phyloP scores from a whole-genome alignment of 2,329 filamentous ascomycete genomes.

The Clonostachys chloroleuca region DNA sequence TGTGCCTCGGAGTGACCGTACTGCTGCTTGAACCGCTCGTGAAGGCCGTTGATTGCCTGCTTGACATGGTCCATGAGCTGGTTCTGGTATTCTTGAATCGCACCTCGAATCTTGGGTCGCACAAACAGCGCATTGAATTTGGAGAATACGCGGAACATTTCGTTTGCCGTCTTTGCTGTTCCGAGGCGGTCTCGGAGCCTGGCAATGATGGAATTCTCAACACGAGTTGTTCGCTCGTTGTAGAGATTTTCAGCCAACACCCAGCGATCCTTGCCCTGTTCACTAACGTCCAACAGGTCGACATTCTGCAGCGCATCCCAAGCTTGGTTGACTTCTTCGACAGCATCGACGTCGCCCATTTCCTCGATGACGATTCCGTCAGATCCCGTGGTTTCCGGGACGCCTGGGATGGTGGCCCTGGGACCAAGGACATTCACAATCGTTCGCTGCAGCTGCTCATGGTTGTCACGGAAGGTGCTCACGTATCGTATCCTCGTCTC shows the following conservation, averaged over 20 bases:
- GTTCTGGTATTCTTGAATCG: slow-evolving; percentile 96
- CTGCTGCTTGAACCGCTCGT: slow-evolving; percentile 97
- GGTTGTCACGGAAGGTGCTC: slow-evolving; percentile 89
- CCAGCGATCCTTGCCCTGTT: slow-evolving; percentile 87
- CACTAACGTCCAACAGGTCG: slow-evolving; percentile 87
- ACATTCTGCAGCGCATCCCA: slow-evolving; percentile 94
- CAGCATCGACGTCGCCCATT: slow-evolving; percentile 94
- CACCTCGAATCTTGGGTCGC: slow-evolving; percentile 96
- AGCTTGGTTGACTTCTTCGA: slow-evolving; percentile 91
- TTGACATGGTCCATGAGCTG: slow-evolving; percentile 98
- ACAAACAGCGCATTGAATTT: slow-evolving; percentile 99
- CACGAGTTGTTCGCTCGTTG: slow-evolving; percentile 93
- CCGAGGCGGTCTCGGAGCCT: slow-evolving; percentile 86
- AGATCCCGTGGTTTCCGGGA: slow-evolving; percentile 42
- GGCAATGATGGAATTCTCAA: slow-evolving; percentile 98
- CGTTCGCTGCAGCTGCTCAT: slow-evolving; percentile 94
- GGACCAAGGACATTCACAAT: slow-evolving; percentile 95
- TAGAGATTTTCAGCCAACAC: slow-evolving; percentile 92
- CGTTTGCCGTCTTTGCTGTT: slow-evolving; percentile 93
- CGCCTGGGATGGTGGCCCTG: slow-evolving; percentile 52
- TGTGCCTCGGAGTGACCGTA: slow-evolving; percentile 98
- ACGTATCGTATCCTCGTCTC: slow-evolving; percentile 93
- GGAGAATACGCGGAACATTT: slow-evolving; percentile 99
- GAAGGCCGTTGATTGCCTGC: slow-evolving; percentile 85
- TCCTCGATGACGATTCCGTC: slow-evolving; percentile 80